Evolutionary conservation across 164 flowering plant species (phyloP), one percentile per base, ranked within the genome.

Genomic region (Vitis rupestris): DNA sequence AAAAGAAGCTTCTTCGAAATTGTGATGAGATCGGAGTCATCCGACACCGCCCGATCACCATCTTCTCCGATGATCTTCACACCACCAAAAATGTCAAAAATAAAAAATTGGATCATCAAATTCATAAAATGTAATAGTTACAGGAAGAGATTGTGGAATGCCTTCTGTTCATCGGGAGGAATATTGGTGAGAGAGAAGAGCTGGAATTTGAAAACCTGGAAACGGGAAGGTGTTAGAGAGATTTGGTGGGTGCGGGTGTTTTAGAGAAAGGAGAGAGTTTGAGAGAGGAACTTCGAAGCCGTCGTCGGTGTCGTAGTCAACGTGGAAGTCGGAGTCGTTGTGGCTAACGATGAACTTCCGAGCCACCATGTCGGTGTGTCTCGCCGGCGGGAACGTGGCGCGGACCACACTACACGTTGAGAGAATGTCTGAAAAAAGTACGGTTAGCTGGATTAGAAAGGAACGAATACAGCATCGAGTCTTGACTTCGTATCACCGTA

Each of bases 141-240:
- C 37, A 60, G 37, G 74, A 49, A 29, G 44, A 66, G 3, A 8
- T 9, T 48, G n/a, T 2, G 55, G 5, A 15, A 8, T 8, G 89
- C 99, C 95, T 88, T 86, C 71, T 92, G 99, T 9, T 88, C 83
- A 8, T 92, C 90, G 3, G 99, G 99, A 51, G 88, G 92, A 52
- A 95, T 47, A 55, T 89, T 85, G 23, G 98, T 91, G 74, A 95
- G 87, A 50, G 98, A 95, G 85, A 87, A 95, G 55, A 95, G 87
- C 85, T 95, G 99, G 81, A 73, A 87, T 63, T 86, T 82, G 76
- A 95, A 79, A 57, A 92, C 97, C 97, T 92, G 83, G 17, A 79
- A 76, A 63, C 49, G 47, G 61, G 53, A 12, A 64, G 8, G 13
- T 47, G 2, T 23, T 8, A 49, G 55, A 53, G n/a, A 62, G 48